Percentiles rank a stretch among this genome's conserved stretches.
Conservation (phyloP, 2,329 filamentous ascomycete genomes). For the Trichoderma endophyticum region DNA sequence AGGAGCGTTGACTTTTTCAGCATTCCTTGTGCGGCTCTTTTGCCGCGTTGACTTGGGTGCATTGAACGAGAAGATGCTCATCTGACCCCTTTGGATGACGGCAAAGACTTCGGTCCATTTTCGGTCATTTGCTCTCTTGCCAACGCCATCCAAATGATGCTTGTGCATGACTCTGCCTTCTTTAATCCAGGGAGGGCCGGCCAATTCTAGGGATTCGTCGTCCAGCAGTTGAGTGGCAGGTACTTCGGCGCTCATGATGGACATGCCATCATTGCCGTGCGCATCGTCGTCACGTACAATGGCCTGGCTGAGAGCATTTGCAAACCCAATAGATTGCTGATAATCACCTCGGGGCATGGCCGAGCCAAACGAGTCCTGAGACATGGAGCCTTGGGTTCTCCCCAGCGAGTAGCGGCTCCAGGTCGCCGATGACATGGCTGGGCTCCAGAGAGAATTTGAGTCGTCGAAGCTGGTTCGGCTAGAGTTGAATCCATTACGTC, state of each 20-base stretch:
- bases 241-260: slow-evolving; percentile 58
- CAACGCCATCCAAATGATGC: slow-evolving; percentile 85
- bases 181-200: slow-evolving; percentile 96
- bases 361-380: slow-evolving; percentile 84
- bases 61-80: slow-evolving; percentile 92
- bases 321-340: slow-evolving; percentile 95
- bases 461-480: slow-evolving; percentile 95
- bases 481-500: slow-evolving; percentile 77
- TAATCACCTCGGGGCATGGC: slow-evolving; percentile 75
- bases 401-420: slow-evolving; percentile 94
- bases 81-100: slow-evolving; percentile 89
- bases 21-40: slow-evolving; percentile 56
- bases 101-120: slow-evolving; percentile 96
- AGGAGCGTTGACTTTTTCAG: slow-evolving; percentile 53
- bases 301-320: slow-evolving; percentile 91
- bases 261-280: slow-evolving; percentile 47
- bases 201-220: slow-evolving; percentile 86
- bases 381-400: slow-evolving; percentile 86
- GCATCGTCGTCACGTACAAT: slow-evolving; percentile 86
- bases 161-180: slow-evolving; percentile 96
- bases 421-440: slow-evolving; percentile 77
- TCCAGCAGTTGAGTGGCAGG: slow-evolving; percentile 66
- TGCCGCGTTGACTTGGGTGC: slow-evolving; percentile 71
- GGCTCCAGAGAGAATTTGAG: slow-evolving; percentile 84
- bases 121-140: slow-evolving; percentile 89